Evolutionary conservation across 2,329 filamentous ascomycete genomes (phyloP).

Genomic region (Hymenoscyphus repandus): DNA sequence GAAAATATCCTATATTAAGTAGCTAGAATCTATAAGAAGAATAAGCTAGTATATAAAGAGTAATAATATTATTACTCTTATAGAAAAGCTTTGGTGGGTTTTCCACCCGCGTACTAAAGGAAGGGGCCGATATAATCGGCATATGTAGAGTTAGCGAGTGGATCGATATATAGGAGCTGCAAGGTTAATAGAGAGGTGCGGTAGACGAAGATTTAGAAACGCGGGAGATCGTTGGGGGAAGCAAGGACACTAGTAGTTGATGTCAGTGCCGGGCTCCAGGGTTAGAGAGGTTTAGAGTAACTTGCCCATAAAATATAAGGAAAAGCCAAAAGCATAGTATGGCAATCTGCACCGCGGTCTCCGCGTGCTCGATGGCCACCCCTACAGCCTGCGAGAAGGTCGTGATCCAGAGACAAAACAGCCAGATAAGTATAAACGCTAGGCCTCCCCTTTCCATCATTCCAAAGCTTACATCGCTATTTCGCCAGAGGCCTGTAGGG

Average conservation of each 20-base stretch:
- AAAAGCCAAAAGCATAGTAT: constrained; percentile 66
- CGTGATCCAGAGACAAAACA: constrained; percentile 72
- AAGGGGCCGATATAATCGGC: too few relatives aligned
- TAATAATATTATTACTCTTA: too few relatives aligned
- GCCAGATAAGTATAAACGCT: constrained; percentile 69
- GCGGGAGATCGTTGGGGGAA: constrained; percentile 52
- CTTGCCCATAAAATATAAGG: constrained; percentile 53
- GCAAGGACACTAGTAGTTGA: constrained; percentile 40
- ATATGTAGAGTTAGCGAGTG: too few relatives aligned
- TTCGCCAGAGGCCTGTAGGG: constrained; percentile 68
- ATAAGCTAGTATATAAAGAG: too few relatives aligned
- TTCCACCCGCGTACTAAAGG: too few relatives aligned
- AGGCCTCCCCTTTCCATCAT: constrained; percentile 65
- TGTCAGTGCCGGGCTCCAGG: not conserved
- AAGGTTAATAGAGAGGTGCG: constrained; percentile 75
- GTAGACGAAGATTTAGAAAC: constrained; percentile 82
- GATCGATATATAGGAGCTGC: constrained; percentile 61
- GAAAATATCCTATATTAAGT: too few relatives aligned
- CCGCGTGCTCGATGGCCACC: constrained; percentile 68
- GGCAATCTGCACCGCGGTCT: constrained; percentile 61
- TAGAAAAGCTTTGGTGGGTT: too few relatives aligned
- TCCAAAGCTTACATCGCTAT: constrained; percentile 55
- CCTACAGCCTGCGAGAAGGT: constrained; percentile 79
- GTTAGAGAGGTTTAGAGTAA: not conserved
- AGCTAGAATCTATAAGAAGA: too few relatives aligned